Conservation (phyloP, 805 yeast genomes). For the Candida maesae region DNA sequence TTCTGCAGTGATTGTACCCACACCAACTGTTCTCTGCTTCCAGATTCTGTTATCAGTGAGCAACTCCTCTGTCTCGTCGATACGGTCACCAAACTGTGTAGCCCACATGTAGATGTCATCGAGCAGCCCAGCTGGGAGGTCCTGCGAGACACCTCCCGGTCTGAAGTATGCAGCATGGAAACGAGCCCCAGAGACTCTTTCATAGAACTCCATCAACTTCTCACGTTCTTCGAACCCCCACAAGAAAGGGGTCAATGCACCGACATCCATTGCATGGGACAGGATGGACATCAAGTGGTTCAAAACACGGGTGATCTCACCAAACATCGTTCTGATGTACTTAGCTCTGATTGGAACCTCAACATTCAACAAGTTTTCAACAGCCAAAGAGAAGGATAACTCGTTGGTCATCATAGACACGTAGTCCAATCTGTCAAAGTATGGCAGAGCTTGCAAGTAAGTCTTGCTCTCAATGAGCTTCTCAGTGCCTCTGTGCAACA, state of each 20-base stretch:
- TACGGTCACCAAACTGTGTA: constrained; percentile 89
- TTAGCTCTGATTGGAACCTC: constrained; percentile 84
- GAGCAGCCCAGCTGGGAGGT: constrained; percentile 77
- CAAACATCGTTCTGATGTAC: constrained; percentile 80
- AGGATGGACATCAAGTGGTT: constrained; percentile 85
- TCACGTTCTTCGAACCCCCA: constrained; percentile 96
- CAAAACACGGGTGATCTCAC: constrained; percentile 78
- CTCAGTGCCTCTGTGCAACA: constrained; percentile 86
- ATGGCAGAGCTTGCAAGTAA: constrained; percentile 83
- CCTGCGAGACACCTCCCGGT: constrained; percentile 92
- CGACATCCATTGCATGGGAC: constrained; percentile 92
- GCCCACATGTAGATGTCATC: constrained; percentile 97
- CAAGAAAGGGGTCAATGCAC: constrained; percentile 87
- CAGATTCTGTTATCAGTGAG: constrained; percentile 88
- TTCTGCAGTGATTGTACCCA: constrained; percentile 80
- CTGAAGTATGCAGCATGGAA: constrained; percentile 84
- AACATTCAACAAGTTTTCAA: constrained; percentile 76
- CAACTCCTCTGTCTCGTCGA: constrained; percentile 87
- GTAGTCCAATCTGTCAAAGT: constrained; percentile 83
- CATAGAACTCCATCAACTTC: constrained; percentile 88
- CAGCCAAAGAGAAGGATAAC: constrained; percentile 78
- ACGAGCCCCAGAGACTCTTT: constrained; percentile 87
- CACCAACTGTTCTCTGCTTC: constrained; percentile 80
- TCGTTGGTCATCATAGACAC: constrained; percentile 90
- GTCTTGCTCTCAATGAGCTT: constrained; percentile 84